These are phyloP conservation scores for Aspergillus nanangensis DNA, from an alignment of 495 filamentous ascomycete genomes.

Conservation along the genomic window DNA sequence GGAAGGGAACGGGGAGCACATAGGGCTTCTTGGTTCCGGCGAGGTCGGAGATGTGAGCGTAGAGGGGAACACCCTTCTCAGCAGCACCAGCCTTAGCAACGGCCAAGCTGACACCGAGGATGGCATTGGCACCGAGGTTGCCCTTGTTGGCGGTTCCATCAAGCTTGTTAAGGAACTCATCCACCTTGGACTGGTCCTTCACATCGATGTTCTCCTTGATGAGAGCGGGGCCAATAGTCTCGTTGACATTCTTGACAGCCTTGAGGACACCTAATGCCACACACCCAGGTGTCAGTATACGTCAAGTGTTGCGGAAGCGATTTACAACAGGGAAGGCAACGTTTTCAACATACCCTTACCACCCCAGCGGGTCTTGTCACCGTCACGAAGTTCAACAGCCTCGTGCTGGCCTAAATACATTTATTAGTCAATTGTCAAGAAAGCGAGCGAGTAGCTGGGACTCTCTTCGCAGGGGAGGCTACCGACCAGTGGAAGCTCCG, in stretches of 20 bases:
- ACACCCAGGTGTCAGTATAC: background rate
- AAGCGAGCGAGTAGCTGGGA: too few relatives aligned
- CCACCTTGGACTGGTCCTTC: conserved; percentile 92
- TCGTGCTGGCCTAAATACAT: conserved; percentile 83
- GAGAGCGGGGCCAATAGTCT: conserved; percentile 80
- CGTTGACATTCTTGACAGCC: conserved; percentile 96
- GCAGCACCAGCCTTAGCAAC: conserved; percentile 97
- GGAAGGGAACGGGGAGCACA: conserved; percentile 97
- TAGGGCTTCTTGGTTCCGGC: conserved; percentile 99
- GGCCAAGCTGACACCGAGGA: conserved; percentile 92
- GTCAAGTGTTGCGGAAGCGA: too few relatives aligned
- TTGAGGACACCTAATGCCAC: conserved; percentile 65
- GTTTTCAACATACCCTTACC: conserved; percentile 68
- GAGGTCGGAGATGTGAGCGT: conserved; percentile 96
- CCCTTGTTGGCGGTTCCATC: conserved; percentile 97
- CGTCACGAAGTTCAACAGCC: conserved; percentile 97
- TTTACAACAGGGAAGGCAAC: too few relatives aligned
- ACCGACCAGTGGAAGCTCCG: conserved; percentile 90
- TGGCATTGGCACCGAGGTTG: conserved; percentile 97
- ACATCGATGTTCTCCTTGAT: conserved; percentile 94
- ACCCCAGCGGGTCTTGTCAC: conserved; percentile 93
- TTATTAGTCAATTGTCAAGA: too few relatives aligned
- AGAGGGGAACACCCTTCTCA: conserved; percentile 97
- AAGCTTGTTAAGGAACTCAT: conserved; percentile 92
- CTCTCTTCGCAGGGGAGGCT: too few relatives aligned